Percentiles rank a stretch among this genome's conserved stretches.
phyloP scores from a whole-genome alignment of 306 rosid species.

The Fagus crenata region DNA sequence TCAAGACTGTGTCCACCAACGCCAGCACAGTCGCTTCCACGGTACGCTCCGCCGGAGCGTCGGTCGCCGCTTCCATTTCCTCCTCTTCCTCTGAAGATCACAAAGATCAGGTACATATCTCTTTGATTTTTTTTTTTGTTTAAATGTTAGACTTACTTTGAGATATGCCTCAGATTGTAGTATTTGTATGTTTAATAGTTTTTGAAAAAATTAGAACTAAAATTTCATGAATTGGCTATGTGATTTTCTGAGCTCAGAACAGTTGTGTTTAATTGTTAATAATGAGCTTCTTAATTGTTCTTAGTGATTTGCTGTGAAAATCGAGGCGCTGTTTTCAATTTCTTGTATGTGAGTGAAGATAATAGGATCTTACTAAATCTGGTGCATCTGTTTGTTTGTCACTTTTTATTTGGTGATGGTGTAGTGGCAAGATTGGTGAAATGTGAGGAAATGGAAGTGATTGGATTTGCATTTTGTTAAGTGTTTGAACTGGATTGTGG shows the following conservation, averaged over 20 bases:
- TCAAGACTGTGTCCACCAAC: slow-evolving; percentile 80
- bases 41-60: slow-evolving; percentile 90
- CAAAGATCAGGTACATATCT: slow-evolving; percentile 64
- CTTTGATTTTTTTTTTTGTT: neutral
- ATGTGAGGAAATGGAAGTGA: neutral
- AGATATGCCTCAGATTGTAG: neutral
- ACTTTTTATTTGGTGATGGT: neutral
- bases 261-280: neutral
- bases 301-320: neutral
- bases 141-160: neutral
- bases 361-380: neutral
- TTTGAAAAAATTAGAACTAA: neutral
- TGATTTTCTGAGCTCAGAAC: neutral
- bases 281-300: neutral
- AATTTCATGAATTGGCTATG: neutral
- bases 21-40: slow-evolving; percentile 78
- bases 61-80: slow-evolving; percentile 74
- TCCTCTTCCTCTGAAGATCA: slow-evolving; percentile 65
- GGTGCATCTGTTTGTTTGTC: neutral
- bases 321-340: neutral
- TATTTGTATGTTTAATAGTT: neutral
- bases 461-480: neutral
- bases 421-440: neutral
- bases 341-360: neutral
- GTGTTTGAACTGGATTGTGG: no score